Conservation (phyloP, 805 yeast genomes). For the Sugiyamaella qingdaonensis region DNA sequence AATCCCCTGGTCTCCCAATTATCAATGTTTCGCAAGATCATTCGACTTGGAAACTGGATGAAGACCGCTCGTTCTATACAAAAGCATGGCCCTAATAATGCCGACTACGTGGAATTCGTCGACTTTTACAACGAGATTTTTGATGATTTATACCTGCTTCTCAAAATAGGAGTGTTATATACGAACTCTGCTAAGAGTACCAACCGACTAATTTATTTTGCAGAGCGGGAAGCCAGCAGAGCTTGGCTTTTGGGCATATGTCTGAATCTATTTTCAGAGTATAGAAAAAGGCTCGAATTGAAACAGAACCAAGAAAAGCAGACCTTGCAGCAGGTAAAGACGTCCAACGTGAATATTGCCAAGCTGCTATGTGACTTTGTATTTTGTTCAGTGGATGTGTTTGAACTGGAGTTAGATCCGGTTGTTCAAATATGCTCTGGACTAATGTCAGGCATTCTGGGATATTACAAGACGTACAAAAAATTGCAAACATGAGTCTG, state of each 20-base stretch:
- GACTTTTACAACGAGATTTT: conserved; percentile 28
- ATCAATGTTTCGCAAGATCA: conserved; percentile 29
- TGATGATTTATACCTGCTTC: conserved; percentile 29
- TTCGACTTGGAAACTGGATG: conserved; percentile 31
- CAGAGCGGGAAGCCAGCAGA: conserved; percentile 25
- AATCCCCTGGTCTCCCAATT: conserved; percentile 25
- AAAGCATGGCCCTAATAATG: conserved; percentile 6
- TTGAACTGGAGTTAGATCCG: conserved; percentile 20
- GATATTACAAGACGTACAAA: conserved; percentile 22
- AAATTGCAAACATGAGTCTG: conserved; percentile 5
- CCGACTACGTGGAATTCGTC: conserved; percentile 16
- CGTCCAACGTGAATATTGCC: conserved; percentile 16
- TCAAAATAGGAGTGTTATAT: conserved; percentile 26
- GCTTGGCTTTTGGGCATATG: conserved; percentile 28
- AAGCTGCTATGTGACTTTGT: conserved; percentile 27
- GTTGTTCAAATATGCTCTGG: conserved; percentile 26
- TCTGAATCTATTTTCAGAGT: conserved; percentile 18
- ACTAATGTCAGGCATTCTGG: conserved; percentile 22
- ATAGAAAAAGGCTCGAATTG: conserved; percentile 3
- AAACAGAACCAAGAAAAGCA: neutral
- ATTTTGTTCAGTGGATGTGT: conserved; percentile 28
- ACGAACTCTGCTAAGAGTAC: conserved; percentile 6
- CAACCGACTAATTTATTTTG: conserved; percentile 15
- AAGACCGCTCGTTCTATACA: conserved; percentile 12
- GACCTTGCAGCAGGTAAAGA: neutral